Percentiles rank a stretch among this genome's conserved stretches.
Evolutionary conservation across 139 green algal species (phyloP).

Genomic region (Bryopsis sp.): DNA sequence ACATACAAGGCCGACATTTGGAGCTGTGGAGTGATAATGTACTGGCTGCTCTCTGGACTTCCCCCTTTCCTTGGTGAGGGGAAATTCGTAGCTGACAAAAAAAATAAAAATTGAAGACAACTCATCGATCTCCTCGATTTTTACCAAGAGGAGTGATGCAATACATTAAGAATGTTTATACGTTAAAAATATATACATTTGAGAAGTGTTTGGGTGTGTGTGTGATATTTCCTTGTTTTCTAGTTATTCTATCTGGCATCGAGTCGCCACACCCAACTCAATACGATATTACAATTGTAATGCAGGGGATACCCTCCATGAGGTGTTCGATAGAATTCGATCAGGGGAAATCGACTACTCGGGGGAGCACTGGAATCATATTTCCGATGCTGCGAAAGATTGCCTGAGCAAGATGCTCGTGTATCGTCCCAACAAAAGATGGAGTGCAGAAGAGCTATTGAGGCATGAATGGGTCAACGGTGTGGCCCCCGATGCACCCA

Average conservation of each 20-base stretch:
- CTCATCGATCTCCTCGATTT: too few species aligned
- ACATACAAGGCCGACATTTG: constrained; percentile 40
- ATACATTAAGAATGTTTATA: too few species aligned
- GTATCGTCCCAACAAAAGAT: constrained; percentile 65
- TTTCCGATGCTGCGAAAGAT: constrained; percentile 66
- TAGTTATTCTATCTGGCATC: too few species aligned
- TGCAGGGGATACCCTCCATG: constrained; percentile 38
- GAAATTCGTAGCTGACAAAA: too few species aligned
- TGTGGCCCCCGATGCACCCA: constrained; percentile 51
- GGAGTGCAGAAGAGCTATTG: constrained; percentile 58
- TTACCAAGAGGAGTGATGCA: too few species aligned
- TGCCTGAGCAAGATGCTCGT: constrained; percentile 70
- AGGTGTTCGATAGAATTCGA: constrained; percentile 50
- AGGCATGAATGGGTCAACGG: constrained; percentile 84
- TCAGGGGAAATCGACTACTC: constrained; percentile 56
- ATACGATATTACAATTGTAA: too few species aligned
- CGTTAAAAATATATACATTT: too few species aligned
- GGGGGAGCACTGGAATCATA: constrained; percentile 55
- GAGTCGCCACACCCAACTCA: too few species aligned
- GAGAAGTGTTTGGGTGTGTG: too few species aligned
- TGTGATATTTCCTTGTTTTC: too few species aligned
- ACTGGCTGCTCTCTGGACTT: constrained; percentile 41
- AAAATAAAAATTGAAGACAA: too few species aligned
- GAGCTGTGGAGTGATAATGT: constrained; percentile 51
- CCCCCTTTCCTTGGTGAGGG: constrained; percentile 61